Conservation (phyloP, 345 rosid genomes). For the Balakata baccata region DNA sequence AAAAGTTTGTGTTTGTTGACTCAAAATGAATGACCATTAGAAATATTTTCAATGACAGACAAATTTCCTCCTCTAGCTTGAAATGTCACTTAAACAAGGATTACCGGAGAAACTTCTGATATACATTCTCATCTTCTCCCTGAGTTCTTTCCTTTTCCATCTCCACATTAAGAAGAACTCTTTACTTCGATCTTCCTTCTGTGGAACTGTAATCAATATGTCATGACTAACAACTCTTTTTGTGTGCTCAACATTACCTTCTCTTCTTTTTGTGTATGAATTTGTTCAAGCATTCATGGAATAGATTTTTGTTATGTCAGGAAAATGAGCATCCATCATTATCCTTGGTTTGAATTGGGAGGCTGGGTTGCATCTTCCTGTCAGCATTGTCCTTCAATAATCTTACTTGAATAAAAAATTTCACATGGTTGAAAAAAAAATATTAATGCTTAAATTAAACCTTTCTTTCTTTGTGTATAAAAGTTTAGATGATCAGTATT, state of each 20-base stretch:
- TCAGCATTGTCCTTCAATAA: background rate
- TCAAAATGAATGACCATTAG: background rate
- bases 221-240: background rate
- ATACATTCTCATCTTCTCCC: background rate
- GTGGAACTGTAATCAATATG: background rate
- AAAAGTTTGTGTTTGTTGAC: background rate
- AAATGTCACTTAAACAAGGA: too few relatives aligned
- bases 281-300: background rate
- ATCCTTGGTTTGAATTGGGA: background rate
- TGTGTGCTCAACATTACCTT: background rate
- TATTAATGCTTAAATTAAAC: background rate
- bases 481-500: conserved; percentile 11
- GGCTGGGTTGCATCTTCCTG: background rate
- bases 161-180: background rate
- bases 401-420: background rate
- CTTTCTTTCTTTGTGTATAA: background rate
- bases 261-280: background rate
- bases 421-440: too few relatives aligned
- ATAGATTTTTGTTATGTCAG: background rate
- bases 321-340: background rate
- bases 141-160: background rate
- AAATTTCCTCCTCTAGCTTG: background rate
- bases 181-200: background rate
- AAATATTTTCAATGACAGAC: background rate
- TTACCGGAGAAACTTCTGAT: background rate